These are phyloP conservation scores for Lagenaria siceraria DNA, from an alignment of 306 rosid genomes.

Conservation along the genomic window DNA sequence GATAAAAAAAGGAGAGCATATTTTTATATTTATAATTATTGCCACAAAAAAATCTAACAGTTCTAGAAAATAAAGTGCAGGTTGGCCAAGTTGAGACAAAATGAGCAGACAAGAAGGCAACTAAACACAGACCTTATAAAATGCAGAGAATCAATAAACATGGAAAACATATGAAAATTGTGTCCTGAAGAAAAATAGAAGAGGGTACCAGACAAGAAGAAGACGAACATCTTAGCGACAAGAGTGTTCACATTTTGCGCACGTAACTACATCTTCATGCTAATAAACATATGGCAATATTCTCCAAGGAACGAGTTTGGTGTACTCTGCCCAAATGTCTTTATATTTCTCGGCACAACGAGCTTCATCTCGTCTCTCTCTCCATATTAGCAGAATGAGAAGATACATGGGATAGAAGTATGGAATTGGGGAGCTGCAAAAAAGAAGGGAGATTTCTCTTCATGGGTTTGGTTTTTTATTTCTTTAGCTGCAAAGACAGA, in stretches of 20 bases:
- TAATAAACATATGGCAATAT: constrained; percentile 63
- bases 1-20: neutral
- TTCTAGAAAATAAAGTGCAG: neutral
- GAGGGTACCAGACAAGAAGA: neutral
- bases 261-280: neutral
- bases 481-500: neutral
- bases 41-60: neutral
- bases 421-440: constrained; percentile 83
- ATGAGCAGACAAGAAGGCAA: neutral
- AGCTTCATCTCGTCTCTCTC: constrained; percentile 93
- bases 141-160: neutral
- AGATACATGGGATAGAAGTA: constrained; percentile 90
- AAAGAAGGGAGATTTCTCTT: constrained; percentile 6
- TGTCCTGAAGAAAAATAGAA: neutral
- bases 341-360: constrained; percentile 81
- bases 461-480: neutral
- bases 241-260: neutral
- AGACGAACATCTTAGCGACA: neutral
- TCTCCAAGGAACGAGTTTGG: constrained; percentile 85
- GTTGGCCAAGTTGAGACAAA: neutral
- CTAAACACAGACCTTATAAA: neutral
- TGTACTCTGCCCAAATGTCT: constrained; percentile 70
- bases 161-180: neutral
- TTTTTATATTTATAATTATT: neutral
- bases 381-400: constrained; percentile 78